Base-by-base conservation (phyloP, 2,329 filamentous ascomycete species). In the Claviceps citrina region DNA sequence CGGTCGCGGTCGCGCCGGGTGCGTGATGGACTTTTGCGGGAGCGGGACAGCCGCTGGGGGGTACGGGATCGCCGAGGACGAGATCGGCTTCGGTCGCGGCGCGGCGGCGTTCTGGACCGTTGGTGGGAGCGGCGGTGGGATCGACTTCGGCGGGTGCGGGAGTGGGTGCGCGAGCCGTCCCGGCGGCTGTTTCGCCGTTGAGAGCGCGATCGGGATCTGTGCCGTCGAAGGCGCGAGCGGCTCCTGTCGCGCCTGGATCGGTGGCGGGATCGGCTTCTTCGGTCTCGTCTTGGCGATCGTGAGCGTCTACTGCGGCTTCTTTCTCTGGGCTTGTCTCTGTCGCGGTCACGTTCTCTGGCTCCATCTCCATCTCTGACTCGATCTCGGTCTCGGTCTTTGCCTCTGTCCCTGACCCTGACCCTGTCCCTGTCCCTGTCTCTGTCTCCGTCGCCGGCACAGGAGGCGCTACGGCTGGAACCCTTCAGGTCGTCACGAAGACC, bases 121-220 rank as follows among this genome's bases (percentile, higher is more conserved):
- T 52, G 57, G 19, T 49, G 51, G 2, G 58, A 54, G 37, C 54
- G 50, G 36, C 53, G 53, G 16, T 54, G 50, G 7, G 60, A 61
- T 33, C 55, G 52, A 31, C 57, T 60, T 44, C 59, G 53, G 39
- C 28, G 26, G n/a, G 36, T 31, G 7, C 36, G 25, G 36, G 36
- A 38, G 4, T n/a, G 22, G 15, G 34, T 18, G 2, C 36, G 18
- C 18, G 36, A 38, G 38, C 56, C 48, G 31, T 58, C 54, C 12
- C 46, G 45, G 9, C 53, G 50, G 15, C 54, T 52, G 39, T 61
- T 55, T 44, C 55, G 51, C 13, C 55, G 46, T 34, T 58, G 56
- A n/a, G 66, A 66, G 13, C 61, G 61, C 22, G 54, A 61, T 48
- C 61, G 61, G 19, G 53, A 60, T 48, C 61, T 60, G 13, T 64